phyloP scores from a whole-genome alignment of 768 basidiomycete species.

The Mycena vitilis region DNA sequence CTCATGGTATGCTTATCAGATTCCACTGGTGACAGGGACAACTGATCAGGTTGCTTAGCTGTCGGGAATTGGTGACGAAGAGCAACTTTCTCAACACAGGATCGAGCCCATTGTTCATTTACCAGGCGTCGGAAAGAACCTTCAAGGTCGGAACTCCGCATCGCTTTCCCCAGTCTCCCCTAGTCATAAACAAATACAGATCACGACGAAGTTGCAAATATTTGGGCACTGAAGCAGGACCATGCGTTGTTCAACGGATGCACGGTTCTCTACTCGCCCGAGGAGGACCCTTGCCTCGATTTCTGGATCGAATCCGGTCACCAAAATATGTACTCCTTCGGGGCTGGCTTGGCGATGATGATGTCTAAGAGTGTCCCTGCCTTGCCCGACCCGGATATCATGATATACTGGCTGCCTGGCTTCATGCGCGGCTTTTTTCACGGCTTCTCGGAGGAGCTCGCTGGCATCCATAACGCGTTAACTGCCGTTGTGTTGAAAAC shows the following conservation, averaged over 20 bases:
- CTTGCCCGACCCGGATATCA: constrained; percentile 41
- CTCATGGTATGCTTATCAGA: constrained; percentile 34
- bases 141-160: constrained; percentile 42
- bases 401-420: constrained; percentile 42
- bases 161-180: background rate
- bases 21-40: too few species aligned
- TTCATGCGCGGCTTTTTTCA: constrained; percentile 19
- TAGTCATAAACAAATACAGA: constrained; percentile 32
- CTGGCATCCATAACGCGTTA: constrained; percentile 37
- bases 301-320: constrained; percentile 39
- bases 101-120: constrained; percentile 45
- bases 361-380: constrained; percentile 36
- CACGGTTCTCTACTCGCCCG: constrained; percentile 38
- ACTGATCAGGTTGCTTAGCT: constrained; percentile 34
- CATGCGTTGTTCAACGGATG: constrained; percentile 43
- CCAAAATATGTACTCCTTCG: constrained; percentile 45
- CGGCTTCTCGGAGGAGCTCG: constrained; percentile 38
- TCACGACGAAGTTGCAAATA: constrained; percentile 46
- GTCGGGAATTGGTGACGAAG: constrained; percentile 49
- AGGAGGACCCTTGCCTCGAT: constrained; percentile 42
- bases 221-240: constrained; percentile 45
- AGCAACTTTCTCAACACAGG: constrained; percentile 39
- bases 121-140: constrained; percentile 50
- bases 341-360: constrained; percentile 35
- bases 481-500: constrained; percentile 42